Evolutionary conservation across 805 yeast genomes (phyloP), one percentile per base, ranked within the genome.

Genomic region (Wickerhamiella allomyrinae): DNA sequence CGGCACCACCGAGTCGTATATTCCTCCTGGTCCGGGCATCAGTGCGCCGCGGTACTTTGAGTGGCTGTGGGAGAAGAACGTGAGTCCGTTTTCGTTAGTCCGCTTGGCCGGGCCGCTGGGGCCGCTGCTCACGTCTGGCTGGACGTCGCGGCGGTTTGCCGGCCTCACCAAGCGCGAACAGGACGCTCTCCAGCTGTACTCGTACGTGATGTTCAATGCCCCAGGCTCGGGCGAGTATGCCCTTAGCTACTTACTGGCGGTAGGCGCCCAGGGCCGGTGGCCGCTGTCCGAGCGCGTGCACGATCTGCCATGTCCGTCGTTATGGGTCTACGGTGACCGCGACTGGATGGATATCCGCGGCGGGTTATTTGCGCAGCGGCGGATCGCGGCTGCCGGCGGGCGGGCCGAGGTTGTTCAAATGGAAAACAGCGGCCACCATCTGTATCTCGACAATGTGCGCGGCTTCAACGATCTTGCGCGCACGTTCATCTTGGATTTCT

Each of bases 141-240:
- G 97, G 97, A 74, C 93, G 3, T 69, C 74, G 7, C 66, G 95
- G 41, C 62, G 97, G 40, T 89, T 91, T 57, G 73, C 85, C 19
- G 68, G 70, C 34, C 62, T 83, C 33, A 48, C 59, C 6, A 45
- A 44, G 2, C 56, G 54, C 23, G 79, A 77, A 52, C 60, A 69
- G 19, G 58, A 60, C 19, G 64, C 73, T 5, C 63, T 89, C 49
- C 97, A 91, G 55, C 67, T 68, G 49, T 91, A 91, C 57, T 67
- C 89, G 0, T 87, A 89, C 59, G 73, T 77, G 3, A 83, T 87
- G 10, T 91, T 91, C 67, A 82, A 78, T 49, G 79, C 83, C 7
- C 73, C 69, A 3, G 98, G 98, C 0, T 82, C 93, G 0, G 97
- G 97, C 6, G 98, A 89, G 61, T 89, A 89, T 57, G 77, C 89